Evolutionary conservation across 345 rosid genomes (phyloP).

Genomic region (Bruguiera sexangula): DNA sequence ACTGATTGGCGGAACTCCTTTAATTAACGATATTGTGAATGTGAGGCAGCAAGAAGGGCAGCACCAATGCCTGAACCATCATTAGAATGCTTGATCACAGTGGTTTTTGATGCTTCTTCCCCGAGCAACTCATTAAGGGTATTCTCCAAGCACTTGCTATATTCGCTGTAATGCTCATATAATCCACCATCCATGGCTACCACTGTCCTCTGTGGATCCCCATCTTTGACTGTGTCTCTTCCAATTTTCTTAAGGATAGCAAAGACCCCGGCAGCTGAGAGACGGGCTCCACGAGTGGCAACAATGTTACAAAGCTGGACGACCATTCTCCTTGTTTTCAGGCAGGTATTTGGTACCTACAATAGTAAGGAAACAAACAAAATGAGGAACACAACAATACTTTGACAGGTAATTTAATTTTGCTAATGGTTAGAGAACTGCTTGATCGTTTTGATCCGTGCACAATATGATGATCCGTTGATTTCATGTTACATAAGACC

Average conservation of each 20-base stretch:
- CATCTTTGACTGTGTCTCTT: constrained; percentile 51
- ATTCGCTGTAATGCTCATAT: constrained; percentile 64
- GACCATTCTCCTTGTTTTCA: constrained; percentile 56
- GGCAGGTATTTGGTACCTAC: constrained; percentile 52
- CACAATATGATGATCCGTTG: no score
- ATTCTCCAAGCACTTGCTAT: constrained; percentile 53
- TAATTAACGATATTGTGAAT: constrained; percentile 44
- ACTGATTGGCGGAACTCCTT: neutral
- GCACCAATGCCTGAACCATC: constrained; percentile 88
- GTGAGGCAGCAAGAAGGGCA: constrained; percentile 74
- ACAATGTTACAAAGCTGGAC: constrained; percentile 68
- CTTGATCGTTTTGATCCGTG: no score
- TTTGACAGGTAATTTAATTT: neutral
- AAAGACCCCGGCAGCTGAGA: constrained; percentile 71
- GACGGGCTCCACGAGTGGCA: constrained; percentile 66
- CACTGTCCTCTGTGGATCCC: constrained; percentile 52
- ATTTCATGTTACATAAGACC: neutral
- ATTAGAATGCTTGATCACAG: constrained; percentile 46
- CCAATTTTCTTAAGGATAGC: constrained; percentile 77
- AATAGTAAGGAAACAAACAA: neutral
- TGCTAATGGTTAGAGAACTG: neutral
- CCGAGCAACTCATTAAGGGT: constrained; percentile 65
- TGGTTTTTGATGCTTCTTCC: constrained; percentile 44
- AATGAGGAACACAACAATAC: neutral
- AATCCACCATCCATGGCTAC: constrained; percentile 82